Evolutionary conservation across 192 early-diverging fungal genomes (phyloP).

Genomic region (Funneliformis geosporum): DNA sequence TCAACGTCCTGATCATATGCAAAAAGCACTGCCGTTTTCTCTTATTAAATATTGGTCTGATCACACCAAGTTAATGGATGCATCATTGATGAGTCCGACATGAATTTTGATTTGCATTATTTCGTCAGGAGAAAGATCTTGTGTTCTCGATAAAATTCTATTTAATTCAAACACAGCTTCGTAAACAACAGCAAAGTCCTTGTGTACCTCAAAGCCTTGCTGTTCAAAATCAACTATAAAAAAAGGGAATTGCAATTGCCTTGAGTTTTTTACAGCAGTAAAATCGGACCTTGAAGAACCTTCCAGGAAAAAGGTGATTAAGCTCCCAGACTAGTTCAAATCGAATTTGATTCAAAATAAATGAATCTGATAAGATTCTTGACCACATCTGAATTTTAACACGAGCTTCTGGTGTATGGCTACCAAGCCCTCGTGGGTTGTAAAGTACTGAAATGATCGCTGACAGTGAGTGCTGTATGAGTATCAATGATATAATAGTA

Average conservation of each 20-base stretch:
- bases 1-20: slow-evolving; percentile 1
- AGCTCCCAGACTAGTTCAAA: slow-evolving; percentile 16
- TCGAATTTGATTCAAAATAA: slow-evolving; percentile 6
- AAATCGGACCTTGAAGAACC: no score
- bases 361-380: slow-evolving; percentile 11
- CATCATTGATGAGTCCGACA: not conserved
- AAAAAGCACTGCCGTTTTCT: not conserved
- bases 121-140: no score
- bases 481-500: no score
- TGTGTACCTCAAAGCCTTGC: slow-evolving; percentile 11
- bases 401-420: no score
- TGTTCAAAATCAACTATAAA: slow-evolving; percentile 8
- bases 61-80: no score
- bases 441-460: no score
- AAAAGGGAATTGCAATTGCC: slow-evolving; percentile 10
- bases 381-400: no score
- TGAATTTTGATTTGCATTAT: slow-evolving; percentile 1
- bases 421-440: no score
- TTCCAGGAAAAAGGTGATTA: slow-evolving; percentile 16
- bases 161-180: slow-evolving; percentile 3
- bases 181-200: slow-evolving; percentile 15
- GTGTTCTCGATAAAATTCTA: not conserved
- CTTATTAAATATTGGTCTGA: no score
- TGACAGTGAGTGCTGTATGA: no score
- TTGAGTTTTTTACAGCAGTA: not conserved